Conservation (phyloP, 2,329 filamentous ascomycete genomes). For the Trichoderma lentiforme region DNA sequence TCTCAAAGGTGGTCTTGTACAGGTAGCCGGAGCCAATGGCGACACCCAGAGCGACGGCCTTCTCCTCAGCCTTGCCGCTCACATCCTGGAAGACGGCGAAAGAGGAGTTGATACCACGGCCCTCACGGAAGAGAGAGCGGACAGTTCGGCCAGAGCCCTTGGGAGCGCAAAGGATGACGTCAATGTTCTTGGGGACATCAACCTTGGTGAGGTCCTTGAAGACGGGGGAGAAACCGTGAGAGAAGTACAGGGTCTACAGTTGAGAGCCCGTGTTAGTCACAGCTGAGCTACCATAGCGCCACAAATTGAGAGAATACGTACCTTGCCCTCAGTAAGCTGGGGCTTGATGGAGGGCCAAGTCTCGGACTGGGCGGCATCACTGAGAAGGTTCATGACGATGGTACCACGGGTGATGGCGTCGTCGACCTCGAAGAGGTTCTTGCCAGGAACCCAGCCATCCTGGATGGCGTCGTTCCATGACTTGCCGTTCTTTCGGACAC, state of each 20-base stretch:
- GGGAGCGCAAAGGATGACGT: constrained; percentile 98
- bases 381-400: constrained; percentile 99
- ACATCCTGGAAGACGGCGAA: constrained; percentile 98
- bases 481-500: constrained; percentile 96
- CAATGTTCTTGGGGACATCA: constrained; percentile 90
- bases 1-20: constrained; percentile 99
- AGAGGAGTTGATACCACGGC: constrained; percentile 99
- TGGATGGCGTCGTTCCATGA: constrained; percentile 97
- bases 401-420: constrained; percentile 92
- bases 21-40: constrained; percentile 97
- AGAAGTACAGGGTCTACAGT: constrained; percentile 94
- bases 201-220: constrained; percentile 99
- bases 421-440: constrained; percentile 98
- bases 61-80: constrained; percentile 96
- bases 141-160: constrained; percentile 99
- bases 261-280: constrained; percentile 25
- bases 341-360: constrained; percentile 99
- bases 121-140: constrained; percentile 97
- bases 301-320: constrained; percentile 39
- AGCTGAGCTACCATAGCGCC: background rate
- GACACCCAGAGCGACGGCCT: constrained; percentile 93
- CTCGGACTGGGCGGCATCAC: constrained; percentile 96
- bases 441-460: constrained; percentile 97
- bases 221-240: constrained; percentile 99
- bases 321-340: constrained; percentile 97